Percentiles rank a stretch among this genome's conserved stretches.
phyloP scores from a whole-genome alignment of 228 moss, liverwort and hornwort genomes.

The Sphagnum fallax region DNA sequence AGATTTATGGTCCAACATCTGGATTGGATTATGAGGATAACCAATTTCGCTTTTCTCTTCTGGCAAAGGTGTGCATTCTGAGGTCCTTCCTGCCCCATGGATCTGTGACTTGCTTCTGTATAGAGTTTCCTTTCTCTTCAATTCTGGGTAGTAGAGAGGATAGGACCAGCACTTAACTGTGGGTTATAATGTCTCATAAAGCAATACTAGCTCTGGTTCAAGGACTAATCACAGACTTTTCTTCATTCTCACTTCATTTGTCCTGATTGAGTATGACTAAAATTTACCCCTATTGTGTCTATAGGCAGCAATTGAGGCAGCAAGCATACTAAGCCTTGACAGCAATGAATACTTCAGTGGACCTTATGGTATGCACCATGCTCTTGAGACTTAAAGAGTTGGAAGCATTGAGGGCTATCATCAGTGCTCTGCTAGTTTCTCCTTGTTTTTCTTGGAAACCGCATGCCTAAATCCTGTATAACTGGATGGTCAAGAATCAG shows the following conservation, averaged over 20 bases:
- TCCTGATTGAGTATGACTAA: too few species aligned
- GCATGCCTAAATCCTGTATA: too few species aligned
- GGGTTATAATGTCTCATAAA: too few species aligned
- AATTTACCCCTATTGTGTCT: not conserved
- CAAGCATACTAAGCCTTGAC: constrained; percentile 42
- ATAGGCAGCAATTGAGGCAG: constrained; percentile 82
- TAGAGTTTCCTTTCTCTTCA: not conserved
- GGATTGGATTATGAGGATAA: constrained; percentile 83
- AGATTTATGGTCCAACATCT: constrained; percentile 75
- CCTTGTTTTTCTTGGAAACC: too few species aligned
- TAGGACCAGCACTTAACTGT: too few species aligned
- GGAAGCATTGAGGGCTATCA: too few species aligned
- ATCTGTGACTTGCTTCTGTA: not conserved
- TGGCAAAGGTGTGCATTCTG: constrained; percentile 39
- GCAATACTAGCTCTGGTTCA: too few species aligned
- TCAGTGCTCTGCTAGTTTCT: too few species aligned
- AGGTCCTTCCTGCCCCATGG: too few species aligned
- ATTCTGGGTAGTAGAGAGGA: not conserved
- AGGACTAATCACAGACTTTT: too few species aligned
- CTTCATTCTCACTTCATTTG: too few species aligned
- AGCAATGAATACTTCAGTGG: constrained; percentile 79
- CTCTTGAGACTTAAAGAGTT: not conserved
- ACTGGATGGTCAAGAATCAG: too few species aligned
- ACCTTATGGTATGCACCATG: constrained; percentile 56
- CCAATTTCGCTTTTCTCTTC: constrained; percentile 78